Evolutionary conservation across 495 filamentous ascomycete genomes (phyloP).

Genomic region (Neurospora sp.): DNA sequence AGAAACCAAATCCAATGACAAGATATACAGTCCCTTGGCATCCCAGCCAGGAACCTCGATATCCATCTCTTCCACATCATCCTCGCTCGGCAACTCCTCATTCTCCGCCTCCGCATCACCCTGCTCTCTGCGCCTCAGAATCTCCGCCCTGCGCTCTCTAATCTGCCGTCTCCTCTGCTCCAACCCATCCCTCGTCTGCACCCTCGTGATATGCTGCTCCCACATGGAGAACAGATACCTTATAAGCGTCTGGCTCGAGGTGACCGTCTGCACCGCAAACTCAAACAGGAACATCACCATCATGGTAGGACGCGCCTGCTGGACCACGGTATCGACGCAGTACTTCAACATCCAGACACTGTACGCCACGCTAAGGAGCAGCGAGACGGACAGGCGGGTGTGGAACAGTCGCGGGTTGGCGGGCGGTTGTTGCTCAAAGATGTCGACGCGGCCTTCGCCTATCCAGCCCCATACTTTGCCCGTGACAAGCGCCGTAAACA

Average conservation of each 20-base stretch:
- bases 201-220: constrained; percentile 63
- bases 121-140: constrained; percentile 50
- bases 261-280: constrained; percentile 75
- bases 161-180: constrained; percentile 50
- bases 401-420: constrained; percentile 87
- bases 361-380: constrained; percentile 66
- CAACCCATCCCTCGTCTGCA: constrained; percentile 55
- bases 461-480: constrained; percentile 99
- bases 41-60: constrained; percentile 95
- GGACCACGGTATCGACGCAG: constrained; percentile 68
- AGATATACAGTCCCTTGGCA: constrained; percentile 86
- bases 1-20: constrained; percentile 78
- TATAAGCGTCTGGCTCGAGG: constrained; percentile 65
- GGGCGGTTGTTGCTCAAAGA: constrained; percentile 90
- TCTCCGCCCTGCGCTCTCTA: constrained; percentile 49
- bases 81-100: constrained; percentile 51
- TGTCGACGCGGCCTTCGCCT: constrained; percentile 85
- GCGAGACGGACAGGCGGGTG: constrained; percentile 63
- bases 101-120: constrained; percentile 30
- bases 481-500: constrained; percentile 87
- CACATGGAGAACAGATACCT: constrained; percentile 72
- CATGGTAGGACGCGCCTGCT: constrained; percentile 84
- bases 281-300: constrained; percentile 99
- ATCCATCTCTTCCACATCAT: constrained; percentile 84
- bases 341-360: constrained; percentile 70